These are phyloP conservation scores for Tagetes erecta DNA, from an alignment of 129 eudicot species.

Conservation along the genomic window DNA sequence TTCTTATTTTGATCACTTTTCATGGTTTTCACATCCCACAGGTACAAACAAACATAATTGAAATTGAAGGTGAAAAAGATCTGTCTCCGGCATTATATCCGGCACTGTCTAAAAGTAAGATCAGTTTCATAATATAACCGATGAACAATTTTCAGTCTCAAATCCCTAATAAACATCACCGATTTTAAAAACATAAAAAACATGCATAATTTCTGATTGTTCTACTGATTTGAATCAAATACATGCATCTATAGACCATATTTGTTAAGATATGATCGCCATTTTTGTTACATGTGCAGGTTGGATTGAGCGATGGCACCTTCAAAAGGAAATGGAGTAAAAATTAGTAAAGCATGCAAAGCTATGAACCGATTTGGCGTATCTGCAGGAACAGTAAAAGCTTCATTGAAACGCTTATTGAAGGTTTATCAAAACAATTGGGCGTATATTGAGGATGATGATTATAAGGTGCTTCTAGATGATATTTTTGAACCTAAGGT, in stretches of 20 bases:
- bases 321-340: neutral
- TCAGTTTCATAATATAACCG: neutral
- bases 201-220: neutral
- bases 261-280: too few species aligned
- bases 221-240: neutral
- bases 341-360: constrained; percentile 42
- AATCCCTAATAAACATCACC: neutral
- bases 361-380: constrained; percentile 51
- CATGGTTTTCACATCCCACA: too few species aligned
- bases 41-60: too few species aligned
- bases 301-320: constrained; percentile 10
- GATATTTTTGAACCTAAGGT: constrained; percentile 55
- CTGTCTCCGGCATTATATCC: too few species aligned
- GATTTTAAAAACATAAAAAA: neutral
- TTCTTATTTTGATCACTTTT: too few species aligned
- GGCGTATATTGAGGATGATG: constrained; percentile 52
- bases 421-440: constrained; percentile 47
- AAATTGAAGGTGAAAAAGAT: too few species aligned
- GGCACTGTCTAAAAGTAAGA: neutral
- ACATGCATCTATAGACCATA: neutral
- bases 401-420: constrained; percentile 45
- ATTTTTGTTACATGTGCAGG: neutral
- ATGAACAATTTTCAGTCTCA: neutral
- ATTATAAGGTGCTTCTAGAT: constrained; percentile 50
- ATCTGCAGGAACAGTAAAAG: constrained; percentile 34